Evolutionary conservation across 371 early-diverging fungal species (phyloP), one percentile per base, ranked within the genome.

Genomic region (Fennellomyces sp.): DNA sequence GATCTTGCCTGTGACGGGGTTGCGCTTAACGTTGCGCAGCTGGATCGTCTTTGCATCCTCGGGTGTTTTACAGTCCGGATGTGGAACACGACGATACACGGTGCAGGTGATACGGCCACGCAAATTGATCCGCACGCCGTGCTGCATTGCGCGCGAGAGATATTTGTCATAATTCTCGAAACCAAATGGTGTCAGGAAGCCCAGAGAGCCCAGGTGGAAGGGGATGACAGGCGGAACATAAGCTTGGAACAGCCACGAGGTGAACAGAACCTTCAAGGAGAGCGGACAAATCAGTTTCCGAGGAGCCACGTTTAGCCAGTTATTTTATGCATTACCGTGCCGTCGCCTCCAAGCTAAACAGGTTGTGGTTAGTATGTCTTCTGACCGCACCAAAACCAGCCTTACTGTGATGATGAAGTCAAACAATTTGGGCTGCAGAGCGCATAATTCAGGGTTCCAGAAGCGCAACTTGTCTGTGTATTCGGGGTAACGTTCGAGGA

Each of bases 141-240:
- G 72, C 33, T 84, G 82, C 63, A 92, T 84, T 7, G 84, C 83
- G 23, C 80, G 73, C 10, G 72, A 72, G 15, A 94, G 66, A 33
- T 86, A 76, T 7, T 77, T 51, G 12, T 50, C 31, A 29, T 50
- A 85, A 19, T 82, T 70, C 2, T 66, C 72, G 50, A 89, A 89
- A 45, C 87, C 77, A 66, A 94, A 95, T 0, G 91, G 90, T 0
- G 97, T 94, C 48, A 97, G 68, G 56, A 97, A 97, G 7, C 97
- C 95, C 41, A 97, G 73, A 28, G 94, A 90, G 2, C 94, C 94
- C 29, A 93, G 65, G 57, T 93, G 89, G 69, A 97, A 94, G 0
- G 97, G 92, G 15, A 97, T 82, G 23, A 95, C 80, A 1, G 95
- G 93, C 25, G 97, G 97, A 8, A 95, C 91, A 5, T 86, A 77